phyloP scores from a whole-genome alignment of 768 basidiomycete genomes.

The Dentipellis sp. region DNA sequence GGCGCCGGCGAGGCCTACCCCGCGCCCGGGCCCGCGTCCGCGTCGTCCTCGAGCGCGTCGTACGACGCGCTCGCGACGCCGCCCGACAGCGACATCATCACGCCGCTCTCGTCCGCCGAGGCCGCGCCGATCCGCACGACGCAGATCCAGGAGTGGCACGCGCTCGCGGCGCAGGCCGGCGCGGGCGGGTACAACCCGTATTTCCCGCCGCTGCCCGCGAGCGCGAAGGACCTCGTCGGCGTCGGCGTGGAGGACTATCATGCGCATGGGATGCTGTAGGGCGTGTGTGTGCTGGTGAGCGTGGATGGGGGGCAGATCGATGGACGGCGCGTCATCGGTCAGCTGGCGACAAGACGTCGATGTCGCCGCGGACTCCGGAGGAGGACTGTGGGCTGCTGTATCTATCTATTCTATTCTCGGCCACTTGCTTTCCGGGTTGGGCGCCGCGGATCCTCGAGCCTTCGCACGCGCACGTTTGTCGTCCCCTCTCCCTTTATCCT shows the following conservation, averaged over 20 bases:
- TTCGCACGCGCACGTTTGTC: too few species aligned
- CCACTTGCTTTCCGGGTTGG: too few species aligned
- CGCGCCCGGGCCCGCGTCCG: background rate
- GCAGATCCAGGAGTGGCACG: slow-evolving; percentile 15
- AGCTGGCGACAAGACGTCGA: too few species aligned
- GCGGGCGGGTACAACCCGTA: slow-evolving; percentile 15
- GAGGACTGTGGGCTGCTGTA: too few species aligned
- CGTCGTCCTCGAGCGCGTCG: slow-evolving; percentile 1
- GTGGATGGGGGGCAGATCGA: too few species aligned
- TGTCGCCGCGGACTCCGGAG: too few species aligned
- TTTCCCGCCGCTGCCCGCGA: slow-evolving; percentile 14
- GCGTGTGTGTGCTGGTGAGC: background rate
- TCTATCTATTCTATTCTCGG: too few species aligned
- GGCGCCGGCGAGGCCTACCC: slow-evolving; percentile 8
- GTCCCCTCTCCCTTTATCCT: too few species aligned
- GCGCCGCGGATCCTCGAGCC: too few species aligned
- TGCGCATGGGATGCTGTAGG: slow-evolving; percentile 8
- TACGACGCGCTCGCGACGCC: slow-evolving; percentile 14
- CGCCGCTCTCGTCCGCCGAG: slow-evolving; percentile 15
- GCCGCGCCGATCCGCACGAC: slow-evolving; percentile 12
- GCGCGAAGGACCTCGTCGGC: slow-evolving; percentile 4
- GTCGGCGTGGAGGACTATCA: slow-evolving; percentile 10
- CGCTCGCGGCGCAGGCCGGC: slow-evolving; percentile 10
- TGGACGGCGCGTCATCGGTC: too few species aligned
- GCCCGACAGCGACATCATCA: slow-evolving; percentile 15